Evolutionary conservation across 306 rosid species (phyloP), one percentile per base, ranked within the genome.

Genomic region (Ochetophila trinervis): DNA sequence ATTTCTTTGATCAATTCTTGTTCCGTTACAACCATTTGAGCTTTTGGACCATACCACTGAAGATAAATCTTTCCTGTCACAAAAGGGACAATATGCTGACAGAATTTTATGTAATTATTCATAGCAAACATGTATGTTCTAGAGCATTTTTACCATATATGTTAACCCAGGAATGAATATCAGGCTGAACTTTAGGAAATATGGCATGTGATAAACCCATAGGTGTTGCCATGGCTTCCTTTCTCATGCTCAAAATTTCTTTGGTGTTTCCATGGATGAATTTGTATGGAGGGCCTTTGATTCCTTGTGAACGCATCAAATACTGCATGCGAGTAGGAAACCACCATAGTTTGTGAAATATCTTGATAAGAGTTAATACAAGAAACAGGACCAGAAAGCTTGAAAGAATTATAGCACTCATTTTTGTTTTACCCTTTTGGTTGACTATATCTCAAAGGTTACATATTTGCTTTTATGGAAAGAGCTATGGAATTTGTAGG

Each of bases 41-140:
- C 72, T 21, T 37, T n/a, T n/a, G n/a, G 62, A 52, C 79, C 82
- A 52, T 15, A 13, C 75, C 82, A 78, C 11, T 68, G 74, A 44
- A 78, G 68, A 60, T 36, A 73, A 10, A 22, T 73, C 32, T 48
- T 78, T 60, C 82, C 79, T 78, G 58, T 22, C 30, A 7, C 32
- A 52, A 21, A 18, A 17, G 59, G 42, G 2, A 8, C 27, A n/a
- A 1, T 21, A 44, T 27, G 32, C 4, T 27, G 32, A 1, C 32
- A 34, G 1, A 14, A 45, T 55, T 8, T 36, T 16, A 16, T 14
- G 57, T 27, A 18, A 15, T 11, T 37, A 8, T 18, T 18, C 2
- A 30, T 2, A 32, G 5, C 8, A 27, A 8, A 27, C 44, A 10
- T 27, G 32, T 42, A 10, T 23, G 30, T 27, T 4, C 32, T 22